phyloP scores from a whole-genome alignment of 2,329 filamentous ascomycete species.

The Myriosclerotinia duriaeana region DNA sequence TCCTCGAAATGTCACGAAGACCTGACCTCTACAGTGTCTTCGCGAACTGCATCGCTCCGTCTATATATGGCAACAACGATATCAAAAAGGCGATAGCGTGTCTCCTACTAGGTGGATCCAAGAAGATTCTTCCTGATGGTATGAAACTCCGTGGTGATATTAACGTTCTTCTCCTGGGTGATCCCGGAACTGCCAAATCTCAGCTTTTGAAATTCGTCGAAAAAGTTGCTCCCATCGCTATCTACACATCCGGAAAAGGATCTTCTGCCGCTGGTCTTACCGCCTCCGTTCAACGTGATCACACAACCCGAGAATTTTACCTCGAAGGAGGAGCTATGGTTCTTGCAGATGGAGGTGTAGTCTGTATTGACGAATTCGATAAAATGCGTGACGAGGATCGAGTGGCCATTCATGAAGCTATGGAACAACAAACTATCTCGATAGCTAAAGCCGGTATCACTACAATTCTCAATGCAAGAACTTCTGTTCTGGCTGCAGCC shows the following conservation, averaged over 20 bases:
- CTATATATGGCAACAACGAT: constrained; percentile 92
- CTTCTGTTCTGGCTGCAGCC: constrained; percentile 90
- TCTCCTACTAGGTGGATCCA: constrained; percentile 88
- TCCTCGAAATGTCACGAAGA: constrained; percentile 82
- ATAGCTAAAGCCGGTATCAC: constrained; percentile 99
- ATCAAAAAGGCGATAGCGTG: constrained; percentile 98
- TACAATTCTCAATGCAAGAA: constrained; percentile 93
- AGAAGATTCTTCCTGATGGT: constrained; percentile 95
- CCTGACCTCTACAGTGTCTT: constrained; percentile 92
- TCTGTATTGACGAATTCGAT: constrained; percentile 99
- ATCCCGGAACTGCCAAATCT: constrained; percentile 97
- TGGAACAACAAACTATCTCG: constrained; percentile 99
- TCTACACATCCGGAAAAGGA: constrained; percentile 98
- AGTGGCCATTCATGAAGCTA: constrained; percentile 97
- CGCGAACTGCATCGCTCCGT: constrained; percentile 89
- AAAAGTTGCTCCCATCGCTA: constrained; percentile 92
- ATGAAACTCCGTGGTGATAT: constrained; percentile 98
- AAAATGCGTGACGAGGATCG: constrained; percentile 99
- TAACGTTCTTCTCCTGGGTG: constrained; percentile 93
- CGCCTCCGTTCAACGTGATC: constrained; percentile 91
- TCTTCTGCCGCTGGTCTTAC: constrained; percentile 97
- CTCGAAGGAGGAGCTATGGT: constrained; percentile 99
- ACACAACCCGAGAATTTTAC: constrained; percentile 91
- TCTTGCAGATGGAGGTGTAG: constrained; percentile 90
- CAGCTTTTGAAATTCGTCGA: constrained; percentile 97